Percentiles rank a stretch among this genome's conserved stretches.
phyloP scores from a whole-genome alignment of 352 stramenopile species.

The Globisporangium cylindrosporum region DNA sequence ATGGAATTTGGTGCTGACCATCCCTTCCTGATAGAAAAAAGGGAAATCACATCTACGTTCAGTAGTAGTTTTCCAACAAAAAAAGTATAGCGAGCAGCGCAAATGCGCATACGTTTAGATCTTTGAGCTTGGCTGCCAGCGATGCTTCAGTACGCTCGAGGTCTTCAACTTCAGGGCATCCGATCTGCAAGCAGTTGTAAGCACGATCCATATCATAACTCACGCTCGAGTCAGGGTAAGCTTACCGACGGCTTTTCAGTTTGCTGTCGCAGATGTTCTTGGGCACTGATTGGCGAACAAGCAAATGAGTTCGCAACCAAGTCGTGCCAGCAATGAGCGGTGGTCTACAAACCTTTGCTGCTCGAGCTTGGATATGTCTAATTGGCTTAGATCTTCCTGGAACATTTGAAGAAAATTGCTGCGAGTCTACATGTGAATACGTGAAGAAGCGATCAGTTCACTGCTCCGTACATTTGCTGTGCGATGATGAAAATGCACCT shows the following conservation, averaged over 20 bases:
- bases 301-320: not conserved
- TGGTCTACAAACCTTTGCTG: conserved; percentile 8
- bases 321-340: no score
- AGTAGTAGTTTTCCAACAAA: not conserved
- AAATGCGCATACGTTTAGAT: conserved; percentile 2
- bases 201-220: not conserved
- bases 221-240: not conserved
- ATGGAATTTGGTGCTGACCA: conserved; percentile 7
- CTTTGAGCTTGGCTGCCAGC: conserved; percentile 8
- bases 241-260: conserved; percentile 8
- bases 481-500: not conserved
- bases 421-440: conserved; percentile 3
- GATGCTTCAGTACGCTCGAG: conserved; percentile 2
- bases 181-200: conserved; percentile 5
- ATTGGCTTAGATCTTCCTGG: conserved; percentile 9
- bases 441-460: not conserved
- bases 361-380: conserved; percentile 9
- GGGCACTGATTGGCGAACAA: not conserved
- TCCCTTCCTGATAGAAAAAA: conserved; percentile 1
- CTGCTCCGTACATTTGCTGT: not conserved
- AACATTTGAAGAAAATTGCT: conserved; percentile 10
- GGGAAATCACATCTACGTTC: not conserved
- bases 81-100: not conserved
- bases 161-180: conserved; percentile 2
- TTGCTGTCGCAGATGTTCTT: conserved; percentile 7